Conservation (phyloP, 2,329 filamentous ascomycete species). For the Septoria linicola region DNA sequence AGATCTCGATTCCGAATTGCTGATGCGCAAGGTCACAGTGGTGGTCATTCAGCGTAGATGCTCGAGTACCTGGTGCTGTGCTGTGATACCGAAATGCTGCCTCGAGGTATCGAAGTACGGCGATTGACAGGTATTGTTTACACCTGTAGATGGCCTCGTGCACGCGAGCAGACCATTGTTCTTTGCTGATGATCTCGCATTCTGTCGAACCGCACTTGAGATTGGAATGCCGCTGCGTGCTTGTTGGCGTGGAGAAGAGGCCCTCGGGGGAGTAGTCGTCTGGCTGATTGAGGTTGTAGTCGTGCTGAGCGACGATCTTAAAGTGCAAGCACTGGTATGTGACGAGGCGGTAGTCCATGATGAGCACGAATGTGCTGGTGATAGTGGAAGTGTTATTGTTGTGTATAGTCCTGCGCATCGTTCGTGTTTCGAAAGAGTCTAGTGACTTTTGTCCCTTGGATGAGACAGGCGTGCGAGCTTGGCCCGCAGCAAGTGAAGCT, state of each 20-base stretch:
- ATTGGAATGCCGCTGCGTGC: background rate
- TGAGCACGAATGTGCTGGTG: background rate
- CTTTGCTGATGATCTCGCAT: background rate
- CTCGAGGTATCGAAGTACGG: background rate
- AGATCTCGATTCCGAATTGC: background rate
- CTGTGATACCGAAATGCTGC: slow-evolving; percentile 1
- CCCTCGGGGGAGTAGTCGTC: slow-evolving; percentile 2
- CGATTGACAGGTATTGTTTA: background rate
- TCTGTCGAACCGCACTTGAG: background rate
- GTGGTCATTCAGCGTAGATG: background rate
- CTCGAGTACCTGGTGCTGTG: background rate
- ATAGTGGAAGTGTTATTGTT: background rate
- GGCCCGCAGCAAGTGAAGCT: background rate
- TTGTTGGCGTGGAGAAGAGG: slow-evolving; percentile 1
- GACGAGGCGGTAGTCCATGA: background rate
- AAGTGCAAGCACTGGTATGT: slow-evolving; percentile 7
- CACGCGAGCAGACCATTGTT: background rate
- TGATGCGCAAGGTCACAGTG: slow-evolving; percentile 1
- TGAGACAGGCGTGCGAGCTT: background rate
- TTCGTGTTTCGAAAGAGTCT: no score
- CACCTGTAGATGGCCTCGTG: background rate
- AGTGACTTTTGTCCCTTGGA: no score
- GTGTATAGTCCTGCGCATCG: background rate
- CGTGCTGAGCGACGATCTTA: background rate
- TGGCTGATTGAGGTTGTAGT: background rate